phyloP scores from a whole-genome alignment of 1,284 basidiomycete species.

The Heterobasidion parviporum region DNA sequence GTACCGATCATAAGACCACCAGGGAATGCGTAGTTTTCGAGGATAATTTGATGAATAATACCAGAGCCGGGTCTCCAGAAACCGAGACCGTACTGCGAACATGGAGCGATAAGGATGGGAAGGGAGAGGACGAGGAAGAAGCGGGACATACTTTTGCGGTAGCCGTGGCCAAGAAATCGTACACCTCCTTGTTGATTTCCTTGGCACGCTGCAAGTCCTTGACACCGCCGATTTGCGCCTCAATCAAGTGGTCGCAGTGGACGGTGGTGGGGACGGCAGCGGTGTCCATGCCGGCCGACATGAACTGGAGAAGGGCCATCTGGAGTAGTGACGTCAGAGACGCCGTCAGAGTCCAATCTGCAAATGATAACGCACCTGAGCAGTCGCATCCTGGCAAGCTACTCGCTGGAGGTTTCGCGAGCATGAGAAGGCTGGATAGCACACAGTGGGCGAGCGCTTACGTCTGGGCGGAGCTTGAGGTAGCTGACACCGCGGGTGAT shows the following conservation, averaged over 20 bases:
- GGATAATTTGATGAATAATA: slow-evolving; percentile 96
- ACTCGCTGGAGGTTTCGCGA: slow-evolving; percentile 63
- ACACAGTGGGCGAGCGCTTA: slow-evolving; percentile 32
- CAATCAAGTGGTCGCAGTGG: slow-evolving; percentile 99
- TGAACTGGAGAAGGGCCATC: slow-evolving; percentile 99
- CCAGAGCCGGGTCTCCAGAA: slow-evolving; percentile 99
- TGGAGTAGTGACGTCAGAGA: slow-evolving; percentile 31
- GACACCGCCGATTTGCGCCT: slow-evolving; percentile 90
- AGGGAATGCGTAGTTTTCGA: slow-evolving; percentile 99
- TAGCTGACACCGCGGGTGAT: slow-evolving; percentile 86
- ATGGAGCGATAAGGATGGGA: slow-evolving; percentile 1
- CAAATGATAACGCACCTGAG: slow-evolving; percentile 42
- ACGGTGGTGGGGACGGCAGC: slow-evolving; percentile 97
- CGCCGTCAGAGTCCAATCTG: slow-evolving; percentile 4
- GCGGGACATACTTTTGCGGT: slow-evolving; percentile 74
- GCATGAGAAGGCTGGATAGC: slow-evolving; percentile 3
- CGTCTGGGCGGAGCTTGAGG: slow-evolving; percentile 93
- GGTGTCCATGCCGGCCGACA: slow-evolving; percentile 98
- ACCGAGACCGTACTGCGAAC: slow-evolving; percentile 82
- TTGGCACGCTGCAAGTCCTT: slow-evolving; percentile 93
- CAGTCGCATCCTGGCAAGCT: slow-evolving; percentile 98
- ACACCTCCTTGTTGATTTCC: slow-evolving; percentile 97
- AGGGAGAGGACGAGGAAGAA: neutral
- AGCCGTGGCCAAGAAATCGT: slow-evolving; percentile 97
- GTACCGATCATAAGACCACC: slow-evolving; percentile 99